Evolutionary conservation across 495 filamentous ascomycete genomes (phyloP).

Genomic region (Aspergillus conjunctus): DNA sequence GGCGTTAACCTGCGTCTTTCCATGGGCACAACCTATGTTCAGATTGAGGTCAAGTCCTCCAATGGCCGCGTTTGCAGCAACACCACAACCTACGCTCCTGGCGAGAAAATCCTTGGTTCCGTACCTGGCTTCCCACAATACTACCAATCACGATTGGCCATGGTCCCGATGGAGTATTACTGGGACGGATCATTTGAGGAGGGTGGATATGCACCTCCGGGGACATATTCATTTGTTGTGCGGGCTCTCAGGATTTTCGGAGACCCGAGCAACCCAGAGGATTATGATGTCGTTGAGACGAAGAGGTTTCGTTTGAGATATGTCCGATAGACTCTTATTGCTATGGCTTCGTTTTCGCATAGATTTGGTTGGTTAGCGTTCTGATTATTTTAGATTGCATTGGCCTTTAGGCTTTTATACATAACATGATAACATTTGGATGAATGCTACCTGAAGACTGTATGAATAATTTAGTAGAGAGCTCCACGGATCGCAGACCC

Average conservation of each 20-base stretch:
- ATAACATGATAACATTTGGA: too few species aligned
- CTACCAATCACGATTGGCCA: background rate
- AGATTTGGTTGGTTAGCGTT: too few species aligned
- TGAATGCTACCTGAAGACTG: too few species aligned
- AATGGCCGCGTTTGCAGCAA: background rate
- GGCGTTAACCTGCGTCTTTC: background rate
- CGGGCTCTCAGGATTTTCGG: background rate
- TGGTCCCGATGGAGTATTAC: background rate
- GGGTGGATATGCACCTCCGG: background rate
- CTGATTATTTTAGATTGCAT: too few species aligned
- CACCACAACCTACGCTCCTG: too few species aligned
- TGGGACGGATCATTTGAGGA: background rate
- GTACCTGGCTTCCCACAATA: background rate
- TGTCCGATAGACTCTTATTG: too few species aligned
- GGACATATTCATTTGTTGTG: background rate
- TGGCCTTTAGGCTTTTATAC: too few species aligned
- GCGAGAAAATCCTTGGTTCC: background rate
- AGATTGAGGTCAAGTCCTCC: background rate
- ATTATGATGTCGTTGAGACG: background rate
- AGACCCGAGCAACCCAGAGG: background rate
- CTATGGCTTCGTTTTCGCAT: too few species aligned
- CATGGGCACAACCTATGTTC: background rate
- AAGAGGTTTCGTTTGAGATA: background rate
- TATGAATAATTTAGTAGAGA: too few species aligned
- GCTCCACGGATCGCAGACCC: too few species aligned